Evolutionary conservation across 1,139 yeast genomes (phyloP).

Genomic region (Suhomyces bokatorum): DNA sequence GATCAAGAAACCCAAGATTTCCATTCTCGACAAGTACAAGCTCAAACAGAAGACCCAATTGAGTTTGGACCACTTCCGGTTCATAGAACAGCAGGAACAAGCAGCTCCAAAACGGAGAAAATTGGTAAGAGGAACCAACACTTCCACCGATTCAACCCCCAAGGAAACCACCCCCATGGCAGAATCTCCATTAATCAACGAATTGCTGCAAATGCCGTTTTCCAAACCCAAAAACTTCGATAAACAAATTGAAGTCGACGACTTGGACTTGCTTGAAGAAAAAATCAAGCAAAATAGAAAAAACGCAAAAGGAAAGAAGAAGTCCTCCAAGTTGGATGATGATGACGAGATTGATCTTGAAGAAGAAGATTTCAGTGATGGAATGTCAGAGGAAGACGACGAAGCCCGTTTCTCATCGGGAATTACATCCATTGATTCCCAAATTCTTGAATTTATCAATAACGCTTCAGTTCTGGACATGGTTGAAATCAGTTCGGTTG

Average conservation of each 20-base stretch:
- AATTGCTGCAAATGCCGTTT: not conserved
- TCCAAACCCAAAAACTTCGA: conserved; percentile 6
- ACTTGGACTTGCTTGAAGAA: conserved; percentile 42
- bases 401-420: conserved; percentile 38
- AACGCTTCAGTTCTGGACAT: conserved; percentile 74
- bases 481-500: conserved; percentile 74
- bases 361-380: conserved; percentile 41
- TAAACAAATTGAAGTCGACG: conserved; percentile 25
- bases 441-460: conserved; percentile 76
- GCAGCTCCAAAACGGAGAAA: conserved; percentile 31
- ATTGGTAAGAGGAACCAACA: conserved; percentile 33
- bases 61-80: conserved; percentile 24
- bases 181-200: not conserved
- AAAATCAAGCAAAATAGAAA: conserved; percentile 36
- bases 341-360: conserved; percentile 42
- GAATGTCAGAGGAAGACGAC: conserved; percentile 42
- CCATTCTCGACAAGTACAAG: conserved; percentile 55
- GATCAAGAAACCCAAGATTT: conserved; percentile 50
- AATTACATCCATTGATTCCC: conserved; percentile 56
- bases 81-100: conserved; percentile 15
- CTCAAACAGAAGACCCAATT: conserved; percentile 30
- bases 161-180: conserved; percentile 2
- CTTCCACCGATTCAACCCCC: conserved; percentile 2
- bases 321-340: conserved; percentile 14
- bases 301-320: conserved; percentile 16